A percentile compares a stretch with the other conserved stretches of the same genome.
These are phyloP conservation scores for Acrasis kona DNA, from an alignment of 78 protist genomes.

Conservation along the genomic window DNA sequence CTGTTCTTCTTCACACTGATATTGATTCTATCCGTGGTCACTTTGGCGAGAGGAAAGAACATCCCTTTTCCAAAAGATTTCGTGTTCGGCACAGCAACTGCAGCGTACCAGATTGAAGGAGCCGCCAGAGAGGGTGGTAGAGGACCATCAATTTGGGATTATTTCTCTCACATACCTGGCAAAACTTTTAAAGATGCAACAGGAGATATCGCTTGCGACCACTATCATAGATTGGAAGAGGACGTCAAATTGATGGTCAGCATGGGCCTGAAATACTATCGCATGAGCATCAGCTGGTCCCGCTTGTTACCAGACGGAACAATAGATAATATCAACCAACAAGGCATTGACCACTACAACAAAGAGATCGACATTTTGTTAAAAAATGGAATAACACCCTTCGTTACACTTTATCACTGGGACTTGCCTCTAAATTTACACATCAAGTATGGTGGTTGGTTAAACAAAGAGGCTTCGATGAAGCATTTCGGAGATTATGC, in stretches of 20 bases:
- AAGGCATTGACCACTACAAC: constrained; percentile 23
- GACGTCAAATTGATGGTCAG: constrained; percentile 16
- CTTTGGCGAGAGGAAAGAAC: no score
- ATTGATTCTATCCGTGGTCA: no score
- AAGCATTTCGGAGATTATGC: constrained; percentile 37
- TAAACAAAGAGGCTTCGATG: not conserved
- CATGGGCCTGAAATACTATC: constrained; percentile 34
- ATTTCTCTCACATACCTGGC: not conserved
- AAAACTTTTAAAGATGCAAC: constrained; percentile 10
- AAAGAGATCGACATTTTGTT: constrained; percentile 21
- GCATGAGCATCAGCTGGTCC: constrained; percentile 45
- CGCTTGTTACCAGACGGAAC: constrained; percentile 37
- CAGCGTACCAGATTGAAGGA: not conserved
- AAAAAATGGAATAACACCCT: constrained; percentile 19
- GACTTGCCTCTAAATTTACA: constrained; percentile 49
- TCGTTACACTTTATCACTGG: constrained; percentile 59
- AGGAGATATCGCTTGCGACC: constrained; percentile 54
- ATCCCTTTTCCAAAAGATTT: not conserved
- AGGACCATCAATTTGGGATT: not conserved
- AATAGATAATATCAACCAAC: not conserved
- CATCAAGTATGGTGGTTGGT: not conserved
- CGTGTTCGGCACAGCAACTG: not conserved
- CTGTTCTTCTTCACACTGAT: no score
- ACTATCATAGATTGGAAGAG: constrained; percentile 11
- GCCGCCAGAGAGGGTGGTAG: not conserved